Percentiles rank a stretch among this genome's conserved stretches.
These are phyloP conservation scores for Coniosporium tulheliwenetii DNA, from an alignment of 2,329 filamentous ascomycete genomes.

Conservation along the genomic window DNA sequence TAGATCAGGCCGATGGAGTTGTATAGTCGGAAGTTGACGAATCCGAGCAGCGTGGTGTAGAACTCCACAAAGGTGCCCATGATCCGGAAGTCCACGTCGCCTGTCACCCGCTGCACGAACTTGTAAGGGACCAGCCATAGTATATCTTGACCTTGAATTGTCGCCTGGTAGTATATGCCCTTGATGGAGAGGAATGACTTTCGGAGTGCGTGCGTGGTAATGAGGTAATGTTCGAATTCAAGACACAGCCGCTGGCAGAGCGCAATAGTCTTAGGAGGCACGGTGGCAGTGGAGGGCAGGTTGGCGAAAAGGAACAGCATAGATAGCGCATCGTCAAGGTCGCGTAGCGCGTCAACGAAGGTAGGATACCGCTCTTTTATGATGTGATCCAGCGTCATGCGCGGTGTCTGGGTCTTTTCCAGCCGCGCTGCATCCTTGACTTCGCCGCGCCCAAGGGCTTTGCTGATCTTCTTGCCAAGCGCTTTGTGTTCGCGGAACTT, in stretches of 20 bases:
- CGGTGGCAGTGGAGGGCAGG: conserved; percentile 74
- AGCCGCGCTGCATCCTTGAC: conserved; percentile 74
- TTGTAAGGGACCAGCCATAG: conserved; percentile 96
- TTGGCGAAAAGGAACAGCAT: conserved; percentile 98
- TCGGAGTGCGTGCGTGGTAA: conserved; percentile 74
- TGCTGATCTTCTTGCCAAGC: conserved; percentile 93
- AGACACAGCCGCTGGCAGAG: conserved; percentile 84
- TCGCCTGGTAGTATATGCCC: conserved; percentile 98
- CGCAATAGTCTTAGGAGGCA: conserved; percentile 89
- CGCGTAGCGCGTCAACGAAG: conserved; percentile 83
- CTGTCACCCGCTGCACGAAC: conserved; percentile 88
- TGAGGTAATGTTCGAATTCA: conserved; percentile 97
- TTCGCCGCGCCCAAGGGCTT: conserved; percentile 82
- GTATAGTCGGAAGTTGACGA: conserved; percentile 92
- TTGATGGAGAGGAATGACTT: conserved; percentile 98
- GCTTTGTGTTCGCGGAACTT: conserved; percentile 97
- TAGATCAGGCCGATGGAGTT: conserved; percentile 85
- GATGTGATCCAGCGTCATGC: conserved; percentile 87
- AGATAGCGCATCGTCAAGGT: conserved; percentile 90
- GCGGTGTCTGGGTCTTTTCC: conserved; percentile 80
- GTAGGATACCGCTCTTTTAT: conserved; percentile 97
- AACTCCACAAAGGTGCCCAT: conserved; percentile 99
- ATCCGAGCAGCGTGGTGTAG: conserved; percentile 89
- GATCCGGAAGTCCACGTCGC: conserved; percentile 94
- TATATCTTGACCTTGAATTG: conserved; percentile 90